A percentile compares a stretch with the other conserved stretches of the same genome.
phyloP scores from a whole-genome alignment of 345 rosid genomes.

The Populus ilicifolia region DNA sequence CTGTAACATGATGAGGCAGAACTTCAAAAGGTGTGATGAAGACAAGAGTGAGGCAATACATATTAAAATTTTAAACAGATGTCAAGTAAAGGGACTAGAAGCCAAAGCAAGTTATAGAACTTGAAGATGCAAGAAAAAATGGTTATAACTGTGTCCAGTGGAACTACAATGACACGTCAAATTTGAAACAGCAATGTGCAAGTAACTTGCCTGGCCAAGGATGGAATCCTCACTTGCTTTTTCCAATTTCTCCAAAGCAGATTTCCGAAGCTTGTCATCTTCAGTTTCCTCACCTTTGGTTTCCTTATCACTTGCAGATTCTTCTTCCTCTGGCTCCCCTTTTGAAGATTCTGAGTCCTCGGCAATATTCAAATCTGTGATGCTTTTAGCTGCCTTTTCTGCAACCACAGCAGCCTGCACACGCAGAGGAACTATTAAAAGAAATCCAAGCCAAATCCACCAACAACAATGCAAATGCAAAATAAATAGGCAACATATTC shows the following conservation, averaged over 20 bases:
- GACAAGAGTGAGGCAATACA: too few species aligned
- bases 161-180: neutral
- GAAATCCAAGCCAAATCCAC: neutral
- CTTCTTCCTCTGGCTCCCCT: conserved; percentile 48
- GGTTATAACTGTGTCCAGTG: neutral
- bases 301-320: conserved; percentile 45
- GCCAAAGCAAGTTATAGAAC: neutral
- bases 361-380: conserved; percentile 48
- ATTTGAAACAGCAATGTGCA: conserved; percentile 12
- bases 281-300: conserved; percentile 54
- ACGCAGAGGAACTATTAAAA: conserved; percentile 16
- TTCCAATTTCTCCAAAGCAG: conserved; percentile 71
- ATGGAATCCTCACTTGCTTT: conserved; percentile 78
- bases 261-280: conserved; percentile 50
- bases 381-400: conserved; percentile 78
- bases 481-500: neutral
- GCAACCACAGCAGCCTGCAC: conserved; percentile 82
- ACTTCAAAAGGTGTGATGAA: neutral
- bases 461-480: neutral
- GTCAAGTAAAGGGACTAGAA: neutral
- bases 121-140: neutral
- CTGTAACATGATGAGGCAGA: conserved; percentile 1
- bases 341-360: conserved; percentile 62
- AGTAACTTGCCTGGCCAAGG: conserved; percentile 77
- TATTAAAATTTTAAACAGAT: neutral